phyloP scores from a whole-genome alignment of 345 rosid species.

The Arabis alpina region DNA sequence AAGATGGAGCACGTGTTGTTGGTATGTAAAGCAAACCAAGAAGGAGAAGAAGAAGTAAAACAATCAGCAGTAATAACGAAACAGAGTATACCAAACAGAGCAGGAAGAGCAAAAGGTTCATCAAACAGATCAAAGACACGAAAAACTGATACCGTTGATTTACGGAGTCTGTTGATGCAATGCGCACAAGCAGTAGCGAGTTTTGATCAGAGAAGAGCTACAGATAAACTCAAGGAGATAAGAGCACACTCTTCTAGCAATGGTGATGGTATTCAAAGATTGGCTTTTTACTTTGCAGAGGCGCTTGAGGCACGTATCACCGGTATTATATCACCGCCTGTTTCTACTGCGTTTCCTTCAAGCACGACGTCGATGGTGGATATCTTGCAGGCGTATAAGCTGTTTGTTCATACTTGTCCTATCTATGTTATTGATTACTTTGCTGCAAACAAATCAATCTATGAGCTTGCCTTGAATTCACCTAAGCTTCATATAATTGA shows the following conservation, averaged over 20 bases:
- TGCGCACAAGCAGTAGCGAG: constrained; percentile 85
- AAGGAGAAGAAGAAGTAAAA: constrained; percentile 6
- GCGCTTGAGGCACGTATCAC: constrained; percentile 81
- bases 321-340: constrained; percentile 46
- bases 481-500: constrained; percentile 69
- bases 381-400: constrained; percentile 56
- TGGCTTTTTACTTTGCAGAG: constrained; percentile 77
- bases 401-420: constrained; percentile 59
- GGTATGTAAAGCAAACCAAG: constrained; percentile 30
- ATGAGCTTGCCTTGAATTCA: constrained; percentile 50
- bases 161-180: constrained; percentile 61
- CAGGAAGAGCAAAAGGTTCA: constrained; percentile 52
- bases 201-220: constrained; percentile 66
- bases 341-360: constrained; percentile 47
- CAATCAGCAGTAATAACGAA: constrained; percentile 18
- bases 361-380: constrained; percentile 59
- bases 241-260: constrained; percentile 63
- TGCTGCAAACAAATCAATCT: constrained; percentile 59
- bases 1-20: constrained; percentile 70
- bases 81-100: constrained; percentile 39
- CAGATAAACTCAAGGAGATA: constrained; percentile 75
- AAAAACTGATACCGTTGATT: constrained; percentile 59
- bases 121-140: constrained; percentile 37
- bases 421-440: constrained; percentile 55
- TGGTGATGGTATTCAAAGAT: constrained; percentile 80